Evolutionary conservation across 2,329 filamentous ascomycete species (phyloP), one percentile per base, ranked within the genome.

Genomic region (Bimuria novae-zelandiae): DNA sequence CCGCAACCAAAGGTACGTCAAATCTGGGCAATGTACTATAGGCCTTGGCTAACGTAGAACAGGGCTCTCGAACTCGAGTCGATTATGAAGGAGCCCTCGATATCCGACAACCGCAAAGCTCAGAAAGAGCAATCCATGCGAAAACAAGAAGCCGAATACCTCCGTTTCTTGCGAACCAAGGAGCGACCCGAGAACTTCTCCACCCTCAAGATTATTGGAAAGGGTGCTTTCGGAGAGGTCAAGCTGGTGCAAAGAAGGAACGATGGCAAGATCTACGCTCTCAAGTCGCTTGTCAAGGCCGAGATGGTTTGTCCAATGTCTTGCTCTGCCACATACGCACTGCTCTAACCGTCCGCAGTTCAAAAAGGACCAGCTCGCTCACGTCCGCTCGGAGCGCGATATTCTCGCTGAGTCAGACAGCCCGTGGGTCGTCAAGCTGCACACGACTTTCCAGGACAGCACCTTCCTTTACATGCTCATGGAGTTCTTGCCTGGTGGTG

Each of bases 351-450:
- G 7, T 25, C 0, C 41, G 49, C 63, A 81, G 79, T 97, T 97
- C 80, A 97, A 96, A 79, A 97, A 96, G 77, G 94, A 99, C 71
- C 94, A 99, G 75, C 80, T 99, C 56, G 94, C 94, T 16, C 94
- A 99, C 77, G 94, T 99, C 55, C 92, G 95, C 60, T 92, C 94
- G 48, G 94, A 99, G 79, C 87, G 94, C 82, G 94, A 99, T 74
- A 97, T 99, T 64, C 81, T 99, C 59, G 94, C 94, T 57, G 95
- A 99, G 75, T 96, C 93, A n/a, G 94, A 99, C 82, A 97, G 94
- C 71, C 93, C 94, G 4, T 99, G 94, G 94, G 90, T 99, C 14
- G 94, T 99, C 67, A 99, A 97, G 82, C 86, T 99, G 57, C 96
- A 90, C 79, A 97, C 94, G 11, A 97, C 94, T 0, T 99, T 99